Base-by-base conservation (phyloP, 129 eudicot species). In the Arctium lappa region DNA sequence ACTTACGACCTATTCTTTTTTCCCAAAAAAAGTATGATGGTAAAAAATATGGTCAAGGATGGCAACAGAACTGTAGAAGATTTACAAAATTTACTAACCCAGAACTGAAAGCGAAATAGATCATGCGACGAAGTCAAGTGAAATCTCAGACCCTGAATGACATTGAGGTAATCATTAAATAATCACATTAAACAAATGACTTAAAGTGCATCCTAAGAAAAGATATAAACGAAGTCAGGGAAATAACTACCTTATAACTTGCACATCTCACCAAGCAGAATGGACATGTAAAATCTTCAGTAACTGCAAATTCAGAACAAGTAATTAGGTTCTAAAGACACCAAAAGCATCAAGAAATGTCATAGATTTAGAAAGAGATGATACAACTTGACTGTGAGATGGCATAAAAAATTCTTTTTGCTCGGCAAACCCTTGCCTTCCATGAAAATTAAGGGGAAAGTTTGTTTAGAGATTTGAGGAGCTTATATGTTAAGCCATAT, bases 181-280 rank as follows among this genome's bases (percentile, higher is more conserved):
- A 38, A 40, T 74, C 68, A 33, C 56, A 75, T 22, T 18, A 81
- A 44, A 81, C 40, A 46, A 66, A 27, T 36, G 62, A 42, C 50
- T 30, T 60, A 18, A 81, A 39, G 73, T 66, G 77, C 30, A 63
- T 32, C 78, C 34, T 34, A 71, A 72, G 48, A 75, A 73, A 37
- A 75, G 74, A 82, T 65, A 22, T 75, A 4, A 53, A 78, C 10
- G 37, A 32, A 74, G 71, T 66, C 85, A 78, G 62, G 75, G 69
- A 36, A 46, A 33, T 37, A 73, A 74, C 68, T 79, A 95, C 99
- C 99, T 91, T 91, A 79, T 86, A 95, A 83, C 94, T 91, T 53
- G 93, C 89, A 85, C 99, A 93, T 86, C 88, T 86, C 53, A 95
- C 97, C 92, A 95, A 90, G 87, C 99, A 95, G 81, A 95, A 95